phyloP scores from a whole-genome alignment of 2,329 filamentous ascomycete genomes.

The Orbilia ellipsospora region DNA sequence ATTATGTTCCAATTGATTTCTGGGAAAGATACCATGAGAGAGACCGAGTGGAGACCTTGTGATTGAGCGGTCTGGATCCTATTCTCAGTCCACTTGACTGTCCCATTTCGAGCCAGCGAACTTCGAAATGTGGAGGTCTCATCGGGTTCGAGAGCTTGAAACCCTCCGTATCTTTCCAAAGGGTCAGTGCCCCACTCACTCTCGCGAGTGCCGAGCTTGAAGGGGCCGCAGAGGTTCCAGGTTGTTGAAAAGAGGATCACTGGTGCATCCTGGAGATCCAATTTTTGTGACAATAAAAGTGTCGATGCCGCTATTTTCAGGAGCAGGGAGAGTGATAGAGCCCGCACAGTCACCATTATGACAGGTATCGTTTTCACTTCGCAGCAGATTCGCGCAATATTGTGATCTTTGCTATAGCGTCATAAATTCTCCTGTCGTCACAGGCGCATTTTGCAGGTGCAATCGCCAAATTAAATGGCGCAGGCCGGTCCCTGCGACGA shows the following conservation, averaged over 20 bases:
- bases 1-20: conserved; percentile 68
- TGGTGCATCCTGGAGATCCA: conserved; percentile 28
- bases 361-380: not conserved
- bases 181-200: conserved; percentile 71
- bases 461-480: not conserved
- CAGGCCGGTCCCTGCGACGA: not conserved
- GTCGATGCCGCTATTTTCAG: conserved; percentile 8
- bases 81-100: conserved; percentile 65
- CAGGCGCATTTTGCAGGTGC: not conserved
- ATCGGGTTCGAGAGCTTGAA: conserved; percentile 65
- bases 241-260: conserved; percentile 42
- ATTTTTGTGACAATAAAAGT: conserved; percentile 24
- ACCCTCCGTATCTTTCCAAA: conserved; percentile 68
- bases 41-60: conserved; percentile 42
- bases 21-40: conserved; percentile 28
- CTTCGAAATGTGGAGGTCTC: conserved; percentile 64
- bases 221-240: conserved; percentile 70
- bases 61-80: conserved; percentile 1
- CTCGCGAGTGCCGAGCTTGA: conserved; percentile 66
- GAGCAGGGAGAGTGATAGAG: conserved; percentile 4
- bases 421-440: conserved; percentile 26
- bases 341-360: not conserved
- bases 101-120: conserved; percentile 67
- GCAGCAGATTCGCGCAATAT: no score
- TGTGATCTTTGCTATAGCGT: conserved; percentile 5